Base-by-base conservation (phyloP, 768 basidiomycete species). In the Amanita polypyramis region DNA sequence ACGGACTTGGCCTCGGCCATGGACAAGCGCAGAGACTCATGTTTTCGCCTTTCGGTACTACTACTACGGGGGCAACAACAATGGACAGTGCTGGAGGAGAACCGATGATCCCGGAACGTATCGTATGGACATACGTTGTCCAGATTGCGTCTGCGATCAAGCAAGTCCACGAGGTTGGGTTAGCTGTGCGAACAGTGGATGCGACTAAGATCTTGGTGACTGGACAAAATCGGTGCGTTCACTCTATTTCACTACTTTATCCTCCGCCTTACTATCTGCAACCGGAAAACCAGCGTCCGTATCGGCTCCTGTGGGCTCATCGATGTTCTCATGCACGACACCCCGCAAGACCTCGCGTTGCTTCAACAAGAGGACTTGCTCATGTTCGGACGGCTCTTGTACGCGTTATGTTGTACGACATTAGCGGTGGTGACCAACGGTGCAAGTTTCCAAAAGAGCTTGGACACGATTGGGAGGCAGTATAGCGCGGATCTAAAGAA, bases 121-220 rank as follows among this genome's bases (percentile, higher is more conserved):
- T 82, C 0, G 60, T 99, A 2, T 99, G 96, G 96, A 84, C 85
- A 2, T 97, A 93, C 58, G 79, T 96, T 41, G 75, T 91, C 17
- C 96, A 99, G 62, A 79, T 97, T 48, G 82, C 85, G 4, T 82
- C 76, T 52, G 94, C 89, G 1, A 79, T 98, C 63, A 91, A 85
- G 64, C 78, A 76, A 38, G 82, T 87, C 0, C 96, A 99, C 59
- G 82, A 84, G 43, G 74, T 74, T 2, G 87, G 88, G 0, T 67
- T 89, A 43, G 87, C 93, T 0, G 74, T 91, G 34, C 73, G 92
- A 34, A 80, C 82, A 65, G 65, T 98, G 17, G 96, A 98, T 52
- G 74, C 80, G 7, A 85, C 82, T 19, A 96, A 96, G 67, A 76
- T 99, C 36, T 58, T 99, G 43, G 64, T 95, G 25, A 94, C 91